Evolutionary conservation across 2,329 filamentous ascomycete genomes (phyloP).

Genomic region (Pseudogymnoascus verrucosus): DNA sequence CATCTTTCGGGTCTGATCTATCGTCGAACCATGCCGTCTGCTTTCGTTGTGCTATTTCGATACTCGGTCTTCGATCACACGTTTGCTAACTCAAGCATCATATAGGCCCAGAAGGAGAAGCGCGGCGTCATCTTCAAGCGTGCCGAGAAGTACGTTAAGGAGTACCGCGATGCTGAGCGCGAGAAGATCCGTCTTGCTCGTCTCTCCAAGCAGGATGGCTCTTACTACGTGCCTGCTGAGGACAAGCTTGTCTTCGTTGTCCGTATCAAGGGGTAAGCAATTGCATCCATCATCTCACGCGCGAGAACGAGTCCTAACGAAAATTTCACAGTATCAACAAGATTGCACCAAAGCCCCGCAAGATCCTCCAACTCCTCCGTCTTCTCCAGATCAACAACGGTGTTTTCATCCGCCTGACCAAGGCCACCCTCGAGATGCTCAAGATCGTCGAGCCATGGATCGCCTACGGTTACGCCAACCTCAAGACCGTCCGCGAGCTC

Average conservation of each 20-base stretch:
- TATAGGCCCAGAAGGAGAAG: conserved; percentile 96
- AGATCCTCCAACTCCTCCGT: conserved; percentile 98
- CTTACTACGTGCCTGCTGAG: conserved; percentile 91
- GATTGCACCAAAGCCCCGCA: conserved; percentile 99
- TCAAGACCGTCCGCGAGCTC: conserved; percentile 98
- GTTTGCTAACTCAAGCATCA: conserved; percentile 32
- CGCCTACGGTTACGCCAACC: conserved; percentile 98
- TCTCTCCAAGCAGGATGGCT: conserved; percentile 83
- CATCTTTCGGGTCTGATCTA: conserved; percentile 98
- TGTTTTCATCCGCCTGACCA: conserved; percentile 95
- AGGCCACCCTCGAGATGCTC: conserved; percentile 95
- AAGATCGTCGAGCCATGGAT: conserved; percentile 99
- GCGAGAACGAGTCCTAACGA: conserved; percentile 16
- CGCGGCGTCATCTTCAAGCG: conserved; percentile 98
- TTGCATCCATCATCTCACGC: not conserved
- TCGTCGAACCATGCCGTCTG: conserved; percentile 19
- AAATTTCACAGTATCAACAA: conserved; percentile 86
- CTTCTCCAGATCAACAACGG: conserved; percentile 99
- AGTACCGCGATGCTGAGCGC: conserved; percentile 96
- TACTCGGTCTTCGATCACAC: conserved; percentile 12
- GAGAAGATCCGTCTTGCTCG: conserved; percentile 95
- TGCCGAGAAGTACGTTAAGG: conserved; percentile 98
- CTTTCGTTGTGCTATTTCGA: conserved; percentile 12
- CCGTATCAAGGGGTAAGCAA: conserved; percentile 87
- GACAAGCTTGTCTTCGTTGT: conserved; percentile 95